Evolutionary conservation across 805 yeast species (phyloP).

Genomic region (Ascoidea rubescens): DNA sequence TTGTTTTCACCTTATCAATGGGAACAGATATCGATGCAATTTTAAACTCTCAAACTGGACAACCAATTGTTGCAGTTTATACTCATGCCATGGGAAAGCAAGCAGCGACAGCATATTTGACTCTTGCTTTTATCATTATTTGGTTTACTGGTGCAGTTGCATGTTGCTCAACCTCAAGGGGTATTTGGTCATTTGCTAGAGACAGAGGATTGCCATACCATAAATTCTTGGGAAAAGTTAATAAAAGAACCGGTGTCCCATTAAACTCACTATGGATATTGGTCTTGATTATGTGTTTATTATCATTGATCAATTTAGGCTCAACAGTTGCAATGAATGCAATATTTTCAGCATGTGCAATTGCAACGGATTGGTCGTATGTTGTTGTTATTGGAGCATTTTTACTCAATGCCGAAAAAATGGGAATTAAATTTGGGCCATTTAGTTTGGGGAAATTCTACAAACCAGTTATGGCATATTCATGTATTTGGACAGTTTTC

Average conservation of each 20-base stretch:
- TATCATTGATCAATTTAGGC: constrained; percentile 29
- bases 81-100: constrained; percentile 35
- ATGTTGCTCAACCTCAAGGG: constrained; percentile 34
- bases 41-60: constrained; percentile 25
- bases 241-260: constrained; percentile 27
- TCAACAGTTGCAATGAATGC: constrained; percentile 36
- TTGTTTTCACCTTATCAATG: constrained; percentile 33
- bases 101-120: constrained; percentile 38
- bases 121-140: constrained; percentile 32
- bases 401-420: constrained; percentile 28
- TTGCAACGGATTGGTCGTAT: constrained; percentile 37
- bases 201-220: constrained; percentile 38
- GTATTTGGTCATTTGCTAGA: constrained; percentile 43
- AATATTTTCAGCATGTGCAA: constrained; percentile 38
- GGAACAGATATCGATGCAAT: constrained; percentile 23
- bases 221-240: constrained; percentile 26
- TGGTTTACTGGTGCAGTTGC: constrained; percentile 42
- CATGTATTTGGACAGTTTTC: constrained; percentile 27
- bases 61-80: constrained; percentile 38
- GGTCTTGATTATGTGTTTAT: constrained; percentile 25
- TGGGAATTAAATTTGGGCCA: constrained; percentile 34
- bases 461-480: constrained; percentile 23
- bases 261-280: constrained; percentile 30
- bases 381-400: constrained; percentile 29
- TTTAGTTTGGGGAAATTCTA: constrained; percentile 30